A percentile compares a stretch with the other conserved stretches of the same genome.
These are phyloP conservation scores for Kalmusia sp. DNA, from an alignment of 2,329 filamentous ascomycete genomes.

Conservation along the genomic window DNA sequence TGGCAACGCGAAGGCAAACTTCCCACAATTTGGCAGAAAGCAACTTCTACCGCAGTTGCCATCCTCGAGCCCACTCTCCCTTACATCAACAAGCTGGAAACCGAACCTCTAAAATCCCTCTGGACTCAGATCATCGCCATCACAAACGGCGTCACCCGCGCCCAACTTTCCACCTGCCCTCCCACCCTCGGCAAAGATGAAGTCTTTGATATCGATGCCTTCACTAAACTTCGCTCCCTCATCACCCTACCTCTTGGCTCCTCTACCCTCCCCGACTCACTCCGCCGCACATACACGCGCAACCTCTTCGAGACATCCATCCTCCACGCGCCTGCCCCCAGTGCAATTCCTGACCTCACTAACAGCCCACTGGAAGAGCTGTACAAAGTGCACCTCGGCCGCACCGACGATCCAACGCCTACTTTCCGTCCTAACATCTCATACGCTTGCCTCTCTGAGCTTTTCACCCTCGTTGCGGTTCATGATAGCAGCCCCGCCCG, in stretches of 20 bases:
- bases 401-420: conserved; percentile 72
- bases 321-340: conserved; percentile 73
- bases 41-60: conserved; percentile 73
- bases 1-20: conserved; percentile 76
- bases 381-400: conserved; percentile 71
- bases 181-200: conserved; percentile 66
- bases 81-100: conserved; percentile 37
- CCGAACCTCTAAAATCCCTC: conserved; percentile 57
- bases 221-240: conserved; percentile 71
- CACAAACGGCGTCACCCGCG: conserved; percentile 46
- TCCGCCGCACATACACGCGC: conserved; percentile 73
- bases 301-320: conserved; percentile 84
- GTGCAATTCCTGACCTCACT: conserved; percentile 62
- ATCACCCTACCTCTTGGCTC: conserved; percentile 78
- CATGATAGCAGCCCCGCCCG: conserved; percentile 53
- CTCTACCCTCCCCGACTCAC: conserved; percentile 67
- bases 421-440: conserved; percentile 74
- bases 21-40: conserved; percentile 78
- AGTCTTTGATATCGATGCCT: conserved; percentile 79
- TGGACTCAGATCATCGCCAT: conserved; percentile 64
- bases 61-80: conserved; percentile 72
- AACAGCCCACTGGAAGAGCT: conserved; percentile 66
- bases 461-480: conserved; percentile 63
- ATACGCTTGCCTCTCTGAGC: conserved; percentile 80
- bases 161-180: conserved; percentile 44